Base-by-base conservation (phyloP, 495 filamentous ascomycete species). In the Aspergillus biplanus region DNA sequence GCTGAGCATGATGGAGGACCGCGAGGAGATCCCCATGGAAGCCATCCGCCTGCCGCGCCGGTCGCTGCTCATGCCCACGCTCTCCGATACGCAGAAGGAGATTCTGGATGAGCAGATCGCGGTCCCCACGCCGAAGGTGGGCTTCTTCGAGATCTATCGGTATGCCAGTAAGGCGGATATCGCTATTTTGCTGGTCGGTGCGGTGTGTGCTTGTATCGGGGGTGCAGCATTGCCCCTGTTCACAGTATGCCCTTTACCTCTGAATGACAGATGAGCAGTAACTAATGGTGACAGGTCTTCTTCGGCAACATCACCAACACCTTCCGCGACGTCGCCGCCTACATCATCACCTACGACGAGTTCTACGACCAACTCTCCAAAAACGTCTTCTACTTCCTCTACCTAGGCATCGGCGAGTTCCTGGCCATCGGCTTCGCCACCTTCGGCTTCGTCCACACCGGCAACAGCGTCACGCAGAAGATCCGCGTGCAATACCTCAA, bases 391-490 rank as follows among this genome's bases (percentile, higher is more conserved):
- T 97, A 97, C 71, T 97, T 97, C 61, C 75, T 98, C 18, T 97
- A 97, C 71, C 83, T 98, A 33, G 93, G 85, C 31, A 87, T 97
- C 59, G 92, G 81, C 58, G 90, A 96, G 70, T 96, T 97, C 61
- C 71, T 91, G 21, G 87, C 86, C 1, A 82, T 92, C 56, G 96
- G 96, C 71, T 75, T 93, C 52, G 83, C 87, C 15, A 96, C 92
- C 0, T 87, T 93, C 15, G 91, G 90, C 12, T 97, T 95, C 76
- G 95, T 97, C 68, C 97, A 97, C 72, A 92, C 90, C 0, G 95
- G 94, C 56, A 94, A 97, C 73, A 89, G 93, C 65, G 85, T 95
- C 67, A 87, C 89, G 31, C 86, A 86, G 66, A 92, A 92, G 77
- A 91, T 97, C 65, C 86, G 93, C 35, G 86, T 91, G 71, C 83